These are phyloP conservation scores for Antitrichia curtipendula DNA, from an alignment of 225 moss, liverwort and hornwort species.

Conservation along the genomic window DNA sequence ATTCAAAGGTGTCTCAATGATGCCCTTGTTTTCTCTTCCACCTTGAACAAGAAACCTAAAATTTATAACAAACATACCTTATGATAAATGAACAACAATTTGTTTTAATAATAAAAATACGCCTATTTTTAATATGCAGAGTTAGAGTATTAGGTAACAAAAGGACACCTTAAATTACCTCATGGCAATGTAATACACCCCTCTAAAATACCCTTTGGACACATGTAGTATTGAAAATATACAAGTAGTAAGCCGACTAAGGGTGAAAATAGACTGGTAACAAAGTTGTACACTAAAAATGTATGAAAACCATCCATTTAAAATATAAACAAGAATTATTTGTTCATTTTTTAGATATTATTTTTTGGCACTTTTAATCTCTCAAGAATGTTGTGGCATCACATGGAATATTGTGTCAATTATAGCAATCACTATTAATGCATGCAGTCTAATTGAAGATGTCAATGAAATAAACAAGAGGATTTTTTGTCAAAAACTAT, in stretches of 20 bases:
- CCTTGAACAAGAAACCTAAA: rapidly evolving
- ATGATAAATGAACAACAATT: neutral
- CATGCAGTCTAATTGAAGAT: too few species aligned
- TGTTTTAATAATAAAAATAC: neutral
- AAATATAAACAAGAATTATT: neutral
- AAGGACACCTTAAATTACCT: neutral
- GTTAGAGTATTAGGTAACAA: neutral
- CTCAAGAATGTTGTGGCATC: too few species aligned
- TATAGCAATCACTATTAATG: too few species aligned
- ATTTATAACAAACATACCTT: neutral
- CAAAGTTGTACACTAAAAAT: neutral
- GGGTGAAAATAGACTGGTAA: neutral
- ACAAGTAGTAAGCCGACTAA: neutral
- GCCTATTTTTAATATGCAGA: neutral
- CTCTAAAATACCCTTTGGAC: neutral
- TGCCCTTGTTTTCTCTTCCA: neutral
- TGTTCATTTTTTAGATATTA: neutral
- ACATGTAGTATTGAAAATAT: neutral
- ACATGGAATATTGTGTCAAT: too few species aligned
- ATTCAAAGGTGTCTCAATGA: neutral
- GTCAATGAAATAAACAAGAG: too few species aligned
- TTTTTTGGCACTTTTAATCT: neutral
- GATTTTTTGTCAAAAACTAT: too few species aligned
- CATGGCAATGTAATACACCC: neutral
- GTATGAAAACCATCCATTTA: neutral